Evolutionary conservation across 1,284 basidiomycete genomes (phyloP).

Genomic region (Pterulicium gracile): DNA sequence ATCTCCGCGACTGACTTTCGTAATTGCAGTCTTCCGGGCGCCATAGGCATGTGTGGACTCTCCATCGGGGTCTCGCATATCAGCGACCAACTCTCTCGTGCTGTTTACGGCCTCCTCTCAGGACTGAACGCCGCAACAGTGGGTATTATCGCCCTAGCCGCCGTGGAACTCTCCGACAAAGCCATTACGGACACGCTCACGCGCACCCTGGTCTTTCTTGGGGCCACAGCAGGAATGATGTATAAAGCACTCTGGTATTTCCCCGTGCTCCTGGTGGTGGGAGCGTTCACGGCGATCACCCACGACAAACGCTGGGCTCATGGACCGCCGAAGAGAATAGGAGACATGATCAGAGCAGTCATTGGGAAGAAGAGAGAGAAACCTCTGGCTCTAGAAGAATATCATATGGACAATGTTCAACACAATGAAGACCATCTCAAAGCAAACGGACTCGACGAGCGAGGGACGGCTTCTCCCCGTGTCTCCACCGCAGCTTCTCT

Average conservation of each 20-base stretch:
- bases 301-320: too few species aligned
- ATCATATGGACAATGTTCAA: too few species aligned
- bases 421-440: too few species aligned
- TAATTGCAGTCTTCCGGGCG: slow-evolving; percentile 26
- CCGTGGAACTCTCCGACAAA: slow-evolving; percentile 35
- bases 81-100: slow-evolving; percentile 30
- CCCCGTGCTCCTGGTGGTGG: slow-evolving; percentile 24
- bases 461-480: slow-evolving; percentile 12
- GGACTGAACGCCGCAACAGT: slow-evolving; percentile 50
- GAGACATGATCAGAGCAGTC: too few species aligned
- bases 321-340: too few species aligned
- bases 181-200: slow-evolving; percentile 38
- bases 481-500: too few species aligned
- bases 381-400: too few species aligned
- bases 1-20: background rate
- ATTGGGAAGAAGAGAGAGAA: too few species aligned
- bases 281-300: slow-evolving; percentile 20
- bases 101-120: slow-evolving; percentile 40
- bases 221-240: slow-evolving; percentile 36
- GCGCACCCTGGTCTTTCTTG: slow-evolving; percentile 32
- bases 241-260: slow-evolving; percentile 41
- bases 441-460: too few species aligned
- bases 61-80: slow-evolving; percentile 38
- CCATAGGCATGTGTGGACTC: slow-evolving; percentile 39
- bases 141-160: slow-evolving; percentile 45